Percentiles rank a stretch among this genome's conserved stretches.
Evolutionary conservation across 164 flowering plant genomes (phyloP).

Genomic region (Magnolia sinica): DNA sequence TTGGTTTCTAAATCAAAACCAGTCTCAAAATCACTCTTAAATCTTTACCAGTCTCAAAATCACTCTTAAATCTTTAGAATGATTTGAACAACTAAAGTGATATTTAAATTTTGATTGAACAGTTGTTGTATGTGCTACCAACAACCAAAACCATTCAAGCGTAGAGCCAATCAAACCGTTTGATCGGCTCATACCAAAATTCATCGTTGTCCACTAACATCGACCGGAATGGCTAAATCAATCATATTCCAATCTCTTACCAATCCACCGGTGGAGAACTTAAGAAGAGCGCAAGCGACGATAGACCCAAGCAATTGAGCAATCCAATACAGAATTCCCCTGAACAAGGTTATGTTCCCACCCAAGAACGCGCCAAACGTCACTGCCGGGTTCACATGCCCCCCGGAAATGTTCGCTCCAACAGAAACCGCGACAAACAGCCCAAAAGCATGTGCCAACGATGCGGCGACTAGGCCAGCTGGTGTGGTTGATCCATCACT

Average conservation of each 20-base stretch:
- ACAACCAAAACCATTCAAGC: no score
- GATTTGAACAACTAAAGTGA: no score
- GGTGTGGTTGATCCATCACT: slow-evolving; percentile 34
- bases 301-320: slow-evolving; percentile 43
- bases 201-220: background rate
- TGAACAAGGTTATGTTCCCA: slow-evolving; percentile 38
- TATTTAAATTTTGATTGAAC: no score
- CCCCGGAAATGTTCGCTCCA: slow-evolving; percentile 44
- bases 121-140: no score
- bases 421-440: slow-evolving; percentile 47
- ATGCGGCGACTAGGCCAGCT: slow-evolving; percentile 36
- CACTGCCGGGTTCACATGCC: slow-evolving; percentile 51
- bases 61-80: no score
- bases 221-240: background rate
- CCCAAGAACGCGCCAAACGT: slow-evolving; percentile 56
- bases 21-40: background rate
- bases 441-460: slow-evolving; percentile 40
- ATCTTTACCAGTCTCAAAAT: background rate
- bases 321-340: slow-evolving; percentile 41
- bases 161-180: background rate
- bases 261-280: slow-evolving; percentile 41
- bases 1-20: background rate
- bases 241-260: slow-evolving; percentile 19
- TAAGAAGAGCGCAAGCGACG: slow-evolving; percentile 40
- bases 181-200: background rate